These are phyloP conservation scores for Ramaria sp. DNA, from an alignment of 768 basidiomycete species.

Conservation along the genomic window DNA sequence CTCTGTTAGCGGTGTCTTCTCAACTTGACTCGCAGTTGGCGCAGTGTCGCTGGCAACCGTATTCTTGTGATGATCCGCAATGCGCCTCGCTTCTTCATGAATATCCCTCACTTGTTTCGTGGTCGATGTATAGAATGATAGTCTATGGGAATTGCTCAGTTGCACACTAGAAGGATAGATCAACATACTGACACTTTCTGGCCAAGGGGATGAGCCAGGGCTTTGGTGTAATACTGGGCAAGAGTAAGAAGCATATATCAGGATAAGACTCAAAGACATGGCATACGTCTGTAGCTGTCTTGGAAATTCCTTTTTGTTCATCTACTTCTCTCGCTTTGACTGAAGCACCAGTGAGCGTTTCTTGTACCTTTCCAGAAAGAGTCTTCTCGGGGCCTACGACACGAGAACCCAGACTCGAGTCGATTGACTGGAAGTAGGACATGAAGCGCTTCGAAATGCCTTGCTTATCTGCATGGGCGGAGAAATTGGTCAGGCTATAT, in stretches of 20 bases:
- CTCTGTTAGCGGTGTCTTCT: not conserved
- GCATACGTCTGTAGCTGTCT: constrained; percentile 54
- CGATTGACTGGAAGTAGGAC: constrained; percentile 61
- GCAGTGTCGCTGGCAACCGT: not conserved
- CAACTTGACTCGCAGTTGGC: not conserved
- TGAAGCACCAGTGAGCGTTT: constrained; percentile 50
- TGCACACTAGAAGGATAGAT: not conserved
- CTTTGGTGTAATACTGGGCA: constrained; percentile 64
- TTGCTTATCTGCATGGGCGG: constrained; percentile 54
- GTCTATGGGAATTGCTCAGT: not conserved
- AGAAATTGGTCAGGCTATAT: not conserved
- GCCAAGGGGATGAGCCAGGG: constrained; percentile 65
- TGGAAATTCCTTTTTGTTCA: constrained; percentile 67
- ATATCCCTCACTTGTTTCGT: constrained; percentile 85
- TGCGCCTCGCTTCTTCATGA: constrained; percentile 84
- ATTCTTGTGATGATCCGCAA: constrained; percentile 50
- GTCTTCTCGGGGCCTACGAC: constrained; percentile 76
- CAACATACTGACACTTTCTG: constrained; percentile 42
- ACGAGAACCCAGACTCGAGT: constrained; percentile 56
- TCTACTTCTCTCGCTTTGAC: constrained; percentile 67
- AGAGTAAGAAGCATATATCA: not conserved
- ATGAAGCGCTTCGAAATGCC: constrained; percentile 87
- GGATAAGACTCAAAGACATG: not conserved
- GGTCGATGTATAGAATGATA: constrained; percentile 77
- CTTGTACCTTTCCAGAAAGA: constrained; percentile 59